A percentile compares a stretch with the other conserved stretches of the same genome.
Conservation (phyloP, 805 yeast genomes). For the Cyberlindnera veronae region DNA sequence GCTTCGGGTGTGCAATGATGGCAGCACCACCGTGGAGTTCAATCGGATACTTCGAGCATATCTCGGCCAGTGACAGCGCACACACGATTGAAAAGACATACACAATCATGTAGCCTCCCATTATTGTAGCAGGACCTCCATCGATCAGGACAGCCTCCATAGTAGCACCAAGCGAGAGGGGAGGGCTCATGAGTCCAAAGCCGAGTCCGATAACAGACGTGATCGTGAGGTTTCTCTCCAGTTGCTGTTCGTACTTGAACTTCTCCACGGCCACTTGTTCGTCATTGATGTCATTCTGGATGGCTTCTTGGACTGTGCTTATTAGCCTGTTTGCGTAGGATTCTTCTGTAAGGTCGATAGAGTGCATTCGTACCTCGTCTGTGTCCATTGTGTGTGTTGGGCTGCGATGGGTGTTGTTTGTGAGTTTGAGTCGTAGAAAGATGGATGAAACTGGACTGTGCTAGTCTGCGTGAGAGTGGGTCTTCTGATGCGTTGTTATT, state of each 20-base stretch:
- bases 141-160: constrained; percentile 67
- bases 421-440: too few relatives aligned
- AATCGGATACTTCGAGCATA: constrained; percentile 71
- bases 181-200: constrained; percentile 79
- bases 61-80: constrained; percentile 72
- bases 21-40: constrained; percentile 79
- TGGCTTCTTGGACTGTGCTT: constrained; percentile 20
- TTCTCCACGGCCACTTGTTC: constrained; percentile 50
- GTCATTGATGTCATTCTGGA: constrained; percentile 30
- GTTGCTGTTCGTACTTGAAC: constrained; percentile 69
- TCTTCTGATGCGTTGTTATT: too few relatives aligned
- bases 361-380: constrained; percentile 8
- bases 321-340: constrained; percentile 16
- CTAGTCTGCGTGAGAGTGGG: too few relatives aligned
- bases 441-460: too few relatives aligned
- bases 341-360: constrained; percentile 6
- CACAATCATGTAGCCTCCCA: constrained; percentile 71
- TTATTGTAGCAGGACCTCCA: constrained; percentile 74
- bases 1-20: constrained; percentile 55
- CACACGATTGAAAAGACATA: constrained; percentile 61
- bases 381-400: too few relatives aligned
- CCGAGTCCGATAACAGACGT: constrained; percentile 74
- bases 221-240: constrained; percentile 64
- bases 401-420: too few relatives aligned
- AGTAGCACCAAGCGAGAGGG: constrained; percentile 72